These are phyloP conservation scores for Amanita pallidorosea DNA, from an alignment of 768 basidiomycete genomes.

Conservation along the genomic window DNA sequence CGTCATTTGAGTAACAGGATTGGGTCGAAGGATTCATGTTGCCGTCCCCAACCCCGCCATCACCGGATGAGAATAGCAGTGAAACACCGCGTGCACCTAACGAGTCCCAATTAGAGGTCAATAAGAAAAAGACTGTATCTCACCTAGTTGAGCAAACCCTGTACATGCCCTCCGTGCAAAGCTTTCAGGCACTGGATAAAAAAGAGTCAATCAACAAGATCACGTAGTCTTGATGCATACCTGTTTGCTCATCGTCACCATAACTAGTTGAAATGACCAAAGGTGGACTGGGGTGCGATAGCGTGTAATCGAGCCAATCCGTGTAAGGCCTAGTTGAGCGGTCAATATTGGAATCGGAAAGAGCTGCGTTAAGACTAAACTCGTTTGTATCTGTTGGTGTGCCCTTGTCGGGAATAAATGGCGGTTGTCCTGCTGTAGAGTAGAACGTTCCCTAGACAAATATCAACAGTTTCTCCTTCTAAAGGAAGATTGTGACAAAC, in stretches of 20 bases:
- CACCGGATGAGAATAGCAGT: slow-evolving; percentile 55
- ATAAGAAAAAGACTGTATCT: not conserved
- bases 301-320: slow-evolving; percentile 57
- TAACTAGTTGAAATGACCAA: slow-evolving; percentile 65
- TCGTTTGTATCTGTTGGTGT: slow-evolving; percentile 31
- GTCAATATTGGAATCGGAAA: not conserved
- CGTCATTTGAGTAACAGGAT: slow-evolving; percentile 49
- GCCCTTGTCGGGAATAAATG: slow-evolving; percentile 36
- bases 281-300: slow-evolving; percentile 33
- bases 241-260: slow-evolving; percentile 62
- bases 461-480: not conserved
- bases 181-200: slow-evolving; percentile 23
- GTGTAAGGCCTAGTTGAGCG: slow-evolving; percentile 13
- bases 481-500: slow-evolving; percentile 4
- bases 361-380: slow-evolving; percentile 7
- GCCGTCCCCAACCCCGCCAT: slow-evolving; percentile 59
- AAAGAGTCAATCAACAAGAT: not conserved
- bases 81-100: slow-evolving; percentile 57
- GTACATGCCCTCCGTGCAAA: slow-evolving; percentile 50
- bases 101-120: not conserved
- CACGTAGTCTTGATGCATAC: slow-evolving; percentile 17
- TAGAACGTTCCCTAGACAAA: slow-evolving; percentile 34
- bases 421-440: slow-evolving; percentile 52
- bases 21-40: slow-evolving; percentile 40
- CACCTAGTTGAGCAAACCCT: slow-evolving; percentile 56